phyloP scores from a whole-genome alignment of 1,139 yeast genomes.

The Diutina pseudorugosa region DNA sequence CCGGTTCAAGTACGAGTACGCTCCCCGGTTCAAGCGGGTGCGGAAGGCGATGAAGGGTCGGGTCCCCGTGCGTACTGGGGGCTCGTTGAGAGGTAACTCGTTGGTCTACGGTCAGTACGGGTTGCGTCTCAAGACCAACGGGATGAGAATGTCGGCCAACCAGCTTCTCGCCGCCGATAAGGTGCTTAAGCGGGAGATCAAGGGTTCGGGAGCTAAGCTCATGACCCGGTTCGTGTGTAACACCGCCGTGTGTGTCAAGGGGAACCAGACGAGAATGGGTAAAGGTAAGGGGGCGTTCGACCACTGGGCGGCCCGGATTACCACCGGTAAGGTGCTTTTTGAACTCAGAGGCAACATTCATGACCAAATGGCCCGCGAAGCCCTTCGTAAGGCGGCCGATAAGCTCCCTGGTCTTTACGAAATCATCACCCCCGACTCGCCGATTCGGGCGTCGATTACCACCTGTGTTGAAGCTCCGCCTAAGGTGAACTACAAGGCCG shows the following conservation, averaged over 20 bases:
- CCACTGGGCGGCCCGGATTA: conserved; percentile 94
- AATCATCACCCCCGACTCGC: conserved; percentile 56
- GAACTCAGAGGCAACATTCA: conserved; percentile 78
- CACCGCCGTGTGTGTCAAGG: conserved; percentile 88
- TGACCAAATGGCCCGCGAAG: conserved; percentile 84
- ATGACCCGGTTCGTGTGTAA: conserved; percentile 77
- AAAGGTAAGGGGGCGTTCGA: conserved; percentile 98
- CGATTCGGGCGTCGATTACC: conserved; percentile 17
- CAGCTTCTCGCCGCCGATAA: conserved; percentile 88
- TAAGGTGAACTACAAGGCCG: conserved; percentile 41
- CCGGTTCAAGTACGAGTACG: conserved; percentile 71
- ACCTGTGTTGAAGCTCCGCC: conserved; percentile 29
- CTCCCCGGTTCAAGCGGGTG: conserved; percentile 65
- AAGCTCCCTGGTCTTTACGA: conserved; percentile 91
- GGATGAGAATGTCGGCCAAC: conserved; percentile 76
- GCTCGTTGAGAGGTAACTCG: conserved; percentile 80
- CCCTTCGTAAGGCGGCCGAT: conserved; percentile 82
- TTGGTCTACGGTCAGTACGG: conserved; percentile 79
- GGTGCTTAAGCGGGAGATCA: conserved; percentile 68
- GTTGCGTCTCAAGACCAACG: conserved; percentile 75
- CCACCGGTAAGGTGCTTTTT: conserved; percentile 87
- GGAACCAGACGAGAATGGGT: conserved; percentile 99
- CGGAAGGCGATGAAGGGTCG: conserved; percentile 90
- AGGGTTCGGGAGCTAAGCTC: conserved; percentile 58
- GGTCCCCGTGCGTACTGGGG: conserved; percentile 90